A percentile compares a stretch with the other conserved stretches of the same genome.
phyloP scores from a whole-genome alignment of 108 stramenopile species.

The Skeletonema menzelii region DNA sequence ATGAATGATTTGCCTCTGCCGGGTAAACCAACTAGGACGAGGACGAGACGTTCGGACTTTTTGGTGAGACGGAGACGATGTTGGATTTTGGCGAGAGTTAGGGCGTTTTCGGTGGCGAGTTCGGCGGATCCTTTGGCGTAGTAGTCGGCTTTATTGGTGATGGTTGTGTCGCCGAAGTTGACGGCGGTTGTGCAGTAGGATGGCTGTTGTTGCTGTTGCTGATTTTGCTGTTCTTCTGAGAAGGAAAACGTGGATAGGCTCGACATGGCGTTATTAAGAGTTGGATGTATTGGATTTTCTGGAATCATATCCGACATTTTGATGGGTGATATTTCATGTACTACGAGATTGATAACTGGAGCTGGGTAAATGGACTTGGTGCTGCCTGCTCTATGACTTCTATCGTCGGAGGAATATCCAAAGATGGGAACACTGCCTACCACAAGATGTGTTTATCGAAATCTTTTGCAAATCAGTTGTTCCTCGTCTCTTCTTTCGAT shows the following conservation, averaged over 20 bases:
- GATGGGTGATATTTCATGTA: not conserved
- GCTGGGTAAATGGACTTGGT: too few relatives aligned
- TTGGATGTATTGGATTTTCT: not conserved
- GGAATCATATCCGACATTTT: not conserved
- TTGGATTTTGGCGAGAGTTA: constrained; percentile 72
- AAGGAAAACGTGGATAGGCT: not conserved
- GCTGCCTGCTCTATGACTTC: too few relatives aligned
- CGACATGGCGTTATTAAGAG: not conserved
- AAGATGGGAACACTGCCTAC: too few relatives aligned
- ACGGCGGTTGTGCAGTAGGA: not conserved
- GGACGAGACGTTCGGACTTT: constrained; percentile 66
- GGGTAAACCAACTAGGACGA: constrained; percentile 86
- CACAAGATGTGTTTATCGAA: too few relatives aligned
- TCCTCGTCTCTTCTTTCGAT: too few relatives aligned
- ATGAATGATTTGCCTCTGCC: constrained; percentile 93
- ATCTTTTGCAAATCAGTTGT: too few relatives aligned
- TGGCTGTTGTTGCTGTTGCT: not conserved
- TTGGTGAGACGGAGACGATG: constrained; percentile 70
- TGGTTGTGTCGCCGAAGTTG: not conserved
- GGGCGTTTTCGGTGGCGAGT: constrained; percentile 57
- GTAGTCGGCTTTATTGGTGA: constrained; percentile 20
- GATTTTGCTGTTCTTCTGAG: not conserved
- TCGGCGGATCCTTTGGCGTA: constrained; percentile 72
- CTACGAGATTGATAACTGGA: too few relatives aligned
- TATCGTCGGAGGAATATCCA: too few relatives aligned